Percentiles rank a stretch among this genome's conserved stretches.
Conservation (phyloP, 768 basidiomycete species). For the Auricularia heimuer region DNA sequence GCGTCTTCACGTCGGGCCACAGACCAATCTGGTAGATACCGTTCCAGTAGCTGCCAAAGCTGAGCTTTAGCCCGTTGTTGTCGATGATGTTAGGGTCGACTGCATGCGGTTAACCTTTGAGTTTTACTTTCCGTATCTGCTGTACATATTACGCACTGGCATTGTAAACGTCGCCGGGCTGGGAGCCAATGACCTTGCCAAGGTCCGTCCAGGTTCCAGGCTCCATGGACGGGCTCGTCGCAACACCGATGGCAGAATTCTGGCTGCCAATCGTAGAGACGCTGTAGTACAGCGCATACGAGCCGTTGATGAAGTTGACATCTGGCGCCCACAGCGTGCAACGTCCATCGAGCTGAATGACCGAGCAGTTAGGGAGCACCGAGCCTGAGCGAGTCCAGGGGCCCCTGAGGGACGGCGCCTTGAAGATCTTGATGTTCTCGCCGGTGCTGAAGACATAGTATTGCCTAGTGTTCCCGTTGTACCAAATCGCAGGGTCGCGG, state of each 20-base stretch:
- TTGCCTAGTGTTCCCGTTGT: neutral
- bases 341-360: slow-evolving; percentile 8
- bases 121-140: neutral
- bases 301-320: slow-evolving; percentile 14
- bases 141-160: slow-evolving; percentile 3
- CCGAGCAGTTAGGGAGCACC: slow-evolving; percentile 11
- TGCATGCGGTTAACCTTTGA: neutral
- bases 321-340: slow-evolving; percentile 20
- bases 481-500: neutral
- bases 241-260: slow-evolving; percentile 17
- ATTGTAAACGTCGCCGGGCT: slow-evolving; percentile 12
- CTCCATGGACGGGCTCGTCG: slow-evolving; percentile 16
- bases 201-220: slow-evolving; percentile 18
- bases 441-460: neutral
- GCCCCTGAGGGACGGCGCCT: neutral
- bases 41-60: slow-evolving; percentile 12
- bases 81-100: slow-evolving; percentile 14
- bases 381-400: slow-evolving; percentile 15
- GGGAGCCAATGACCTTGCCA: slow-evolving; percentile 14
- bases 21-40: slow-evolving; percentile 13
- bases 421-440: neutral
- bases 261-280: slow-evolving; percentile 17
- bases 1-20: slow-evolving; percentile 12
- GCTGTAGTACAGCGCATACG: slow-evolving; percentile 17
- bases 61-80: slow-evolving; percentile 12